Base-by-base conservation (phyloP, 768 basidiomycete species). In the Neoboletus magnificus region DNA sequence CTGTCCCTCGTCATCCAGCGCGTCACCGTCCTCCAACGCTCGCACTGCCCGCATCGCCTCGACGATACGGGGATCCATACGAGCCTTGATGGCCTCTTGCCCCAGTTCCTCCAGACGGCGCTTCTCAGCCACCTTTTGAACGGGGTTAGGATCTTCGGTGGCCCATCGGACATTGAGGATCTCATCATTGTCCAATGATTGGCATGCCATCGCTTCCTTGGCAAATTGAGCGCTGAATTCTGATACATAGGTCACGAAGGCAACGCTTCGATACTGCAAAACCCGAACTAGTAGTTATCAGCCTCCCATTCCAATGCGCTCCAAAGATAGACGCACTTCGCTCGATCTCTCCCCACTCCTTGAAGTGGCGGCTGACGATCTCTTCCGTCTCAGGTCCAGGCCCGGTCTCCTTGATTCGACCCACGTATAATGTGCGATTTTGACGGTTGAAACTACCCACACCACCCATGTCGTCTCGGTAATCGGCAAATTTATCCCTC, bases 131-230 rank as follows among this genome's bases (percentile, higher is more conserved):
- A 89, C 85, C 64, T 94, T 95, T 59, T 89, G 85, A 0, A 84
- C 84, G 1, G 96, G 97, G 69, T 99, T 99, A 1, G 97, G 97
- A 70, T 99, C 97, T 68, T 97, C 96, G 0, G 96, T 98, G 35
- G 97, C 97, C 97, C 97, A 99, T 46, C 96, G 87, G 50, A 98
- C 94, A 72, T 99, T 99, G 57, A 98, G 81, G 57, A 98, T 94
- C 67, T 99, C 97, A 69, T 97, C 95, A 64, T 93, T 90, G 69
- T 98, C 97, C 60, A 98, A 79, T 18, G 91, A 94, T 73, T 99
- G 97, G 72, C 95, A 95, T 16, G 96, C 93, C 97, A 99, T 99
- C 1, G 96, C 85, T 71, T 99, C 97, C 69, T 97, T 97, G 18
- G 97, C 97, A 69, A 99, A 99, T 66, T 94, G 91, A 4, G 92